Conservation (phyloP, 805 yeast genomes). For the Starmerella potacharoeniae region DNA sequence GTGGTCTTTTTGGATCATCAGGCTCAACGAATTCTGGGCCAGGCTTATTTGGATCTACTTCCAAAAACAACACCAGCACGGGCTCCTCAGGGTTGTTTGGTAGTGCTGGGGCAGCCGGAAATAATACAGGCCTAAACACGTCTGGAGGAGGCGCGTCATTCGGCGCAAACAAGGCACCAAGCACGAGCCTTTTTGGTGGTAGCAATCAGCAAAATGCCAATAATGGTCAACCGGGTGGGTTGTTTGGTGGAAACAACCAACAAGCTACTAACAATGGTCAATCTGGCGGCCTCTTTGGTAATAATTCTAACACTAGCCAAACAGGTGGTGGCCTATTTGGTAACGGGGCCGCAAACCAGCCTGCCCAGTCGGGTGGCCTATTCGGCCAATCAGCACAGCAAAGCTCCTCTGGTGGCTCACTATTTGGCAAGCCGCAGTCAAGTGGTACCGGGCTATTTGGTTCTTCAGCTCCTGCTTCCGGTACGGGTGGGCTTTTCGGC, state of each 20-base stretch:
- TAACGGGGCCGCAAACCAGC: not conserved
- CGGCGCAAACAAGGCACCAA: not conserved
- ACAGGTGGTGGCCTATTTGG: not conserved
- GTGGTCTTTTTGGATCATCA: not conserved
- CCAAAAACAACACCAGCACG: not conserved
- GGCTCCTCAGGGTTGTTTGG: not conserved
- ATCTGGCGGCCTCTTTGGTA: constrained; percentile 5
- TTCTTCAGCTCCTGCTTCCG: not conserved
- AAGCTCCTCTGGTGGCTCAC: not conserved
- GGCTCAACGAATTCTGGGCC: not conserved
- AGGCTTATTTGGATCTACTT: not conserved
- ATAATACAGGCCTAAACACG: not conserved
- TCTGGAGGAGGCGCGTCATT: not conserved
- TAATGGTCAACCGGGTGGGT: not conserved
- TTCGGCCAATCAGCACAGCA: not conserved
- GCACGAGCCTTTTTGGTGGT: not conserved
- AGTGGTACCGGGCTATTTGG: not conserved
- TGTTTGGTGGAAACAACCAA: not conserved
- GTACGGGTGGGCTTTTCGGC: constrained; percentile 6
- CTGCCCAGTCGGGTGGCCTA: not conserved
- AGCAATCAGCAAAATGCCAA: not conserved
- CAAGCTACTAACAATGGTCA: not conserved
- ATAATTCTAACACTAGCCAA: not conserved
- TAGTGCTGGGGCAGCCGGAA: not conserved
- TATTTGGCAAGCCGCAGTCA: constrained; percentile 4